Evolutionary conservation across 257 asterid genomes (phyloP), one percentile per base, ranked within the genome.

Genomic region (Nicotiana otophora): DNA sequence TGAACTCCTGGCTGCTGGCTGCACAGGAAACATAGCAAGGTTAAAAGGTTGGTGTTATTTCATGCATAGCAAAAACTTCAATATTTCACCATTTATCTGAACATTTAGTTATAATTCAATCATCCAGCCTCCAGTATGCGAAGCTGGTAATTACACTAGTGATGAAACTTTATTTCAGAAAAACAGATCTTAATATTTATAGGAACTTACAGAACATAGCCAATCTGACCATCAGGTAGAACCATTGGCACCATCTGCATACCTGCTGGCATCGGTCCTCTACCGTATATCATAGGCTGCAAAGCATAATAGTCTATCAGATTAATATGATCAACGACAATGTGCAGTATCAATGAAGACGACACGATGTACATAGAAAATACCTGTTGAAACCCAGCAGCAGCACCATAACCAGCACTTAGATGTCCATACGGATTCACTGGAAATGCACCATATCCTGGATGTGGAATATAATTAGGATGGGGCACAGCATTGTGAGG

Each of bases 221-320:
- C 99, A 55, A 94, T 94, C 81, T 92, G 97, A 80, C 99, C 99
- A 89, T 94, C 98, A 17, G 99, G 97, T 83, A 96, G 90, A 86
- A 96, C 96, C 98, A 96, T 94, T 3, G 98, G 99, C 86, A 96
- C 99, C 99, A 96, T 96, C 86, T 96, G 99, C 99, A 96, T 96
- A 84, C 99, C 98, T 67, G 98, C 86, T 64, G 97, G 97, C 97
- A 93, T 94, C 14, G 97, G 97, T 60, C 99, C 99, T 87, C 98
- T 91, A 77, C 98, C 98, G 57, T 96, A 96, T 80, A 92, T 94
- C 96, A 96, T 92, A 62, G 99, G 98, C 93, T 96, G 97, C 88
- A 83, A 62, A 81, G 83, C 63, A 66, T 72, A 20, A 39, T 83
- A 76, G 42, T 33, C 65, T 54, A 48, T 76, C 78, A 72, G 31